Evolutionary conservation across 73 alveolate genomes (phyloP).

Genomic region (Breviolum minutum): DNA sequence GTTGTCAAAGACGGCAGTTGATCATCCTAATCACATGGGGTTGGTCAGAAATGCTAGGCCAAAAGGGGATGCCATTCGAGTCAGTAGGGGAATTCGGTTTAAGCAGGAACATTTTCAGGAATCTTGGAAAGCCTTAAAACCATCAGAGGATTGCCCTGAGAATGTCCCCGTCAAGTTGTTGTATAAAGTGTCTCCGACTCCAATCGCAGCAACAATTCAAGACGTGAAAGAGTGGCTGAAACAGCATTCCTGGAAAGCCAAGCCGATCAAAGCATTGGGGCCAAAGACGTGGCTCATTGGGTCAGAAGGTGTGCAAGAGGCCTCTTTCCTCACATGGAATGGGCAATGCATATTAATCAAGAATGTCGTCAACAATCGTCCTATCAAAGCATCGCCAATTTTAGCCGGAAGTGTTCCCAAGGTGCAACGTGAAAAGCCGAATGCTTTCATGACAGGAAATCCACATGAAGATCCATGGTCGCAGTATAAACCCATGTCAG

Average conservation of each 20-base stretch:
- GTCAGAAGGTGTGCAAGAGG: not conserved
- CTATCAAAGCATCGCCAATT: not conserved
- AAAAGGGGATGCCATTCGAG: not conserved
- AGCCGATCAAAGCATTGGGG: not conserved
- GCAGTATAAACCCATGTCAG: not conserved
- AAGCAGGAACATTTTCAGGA: too few relatives aligned
- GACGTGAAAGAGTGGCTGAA: not conserved
- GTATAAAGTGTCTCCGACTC: not conserved
- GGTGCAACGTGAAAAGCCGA: not conserved
- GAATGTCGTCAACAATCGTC: not conserved
- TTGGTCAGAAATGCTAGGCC: not conserved
- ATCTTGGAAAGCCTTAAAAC: not conserved
- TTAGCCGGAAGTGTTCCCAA: not conserved
- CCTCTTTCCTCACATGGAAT: not conserved
- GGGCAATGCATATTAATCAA: not conserved
- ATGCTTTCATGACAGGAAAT: not conserved
- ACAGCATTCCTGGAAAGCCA: not conserved
- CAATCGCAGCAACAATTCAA: not conserved
- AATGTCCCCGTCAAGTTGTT: not conserved
- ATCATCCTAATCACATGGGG: not conserved
- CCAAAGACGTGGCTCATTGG: not conserved
- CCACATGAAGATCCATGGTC: not conserved
- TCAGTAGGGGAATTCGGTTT: not conserved
- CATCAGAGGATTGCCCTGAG: not conserved
- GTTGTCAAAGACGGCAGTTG: not conserved